A percentile compares a stretch with the other conserved stretches of the same genome.
These are phyloP conservation scores for Pythium apleroticum DNA, from an alignment of 352 stramenopile species.

Conservation along the genomic window DNA sequence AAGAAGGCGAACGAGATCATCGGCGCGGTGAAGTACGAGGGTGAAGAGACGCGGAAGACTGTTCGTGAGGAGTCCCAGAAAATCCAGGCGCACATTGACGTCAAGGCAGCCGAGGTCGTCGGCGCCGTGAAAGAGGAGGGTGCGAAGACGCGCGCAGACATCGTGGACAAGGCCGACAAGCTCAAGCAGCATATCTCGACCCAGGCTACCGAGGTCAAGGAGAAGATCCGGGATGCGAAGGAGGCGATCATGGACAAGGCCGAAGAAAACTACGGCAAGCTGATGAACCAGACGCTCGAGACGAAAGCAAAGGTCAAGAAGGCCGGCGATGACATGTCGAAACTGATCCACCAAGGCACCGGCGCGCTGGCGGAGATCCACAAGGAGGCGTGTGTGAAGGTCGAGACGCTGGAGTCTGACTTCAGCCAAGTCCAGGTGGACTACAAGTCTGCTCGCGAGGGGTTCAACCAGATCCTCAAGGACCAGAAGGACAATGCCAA, in stretches of 20 bases:
- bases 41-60: neutral
- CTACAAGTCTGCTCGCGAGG: too few relatives aligned
- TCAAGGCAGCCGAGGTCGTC: slow-evolving; percentile 10
- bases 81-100: slow-evolving; percentile 11
- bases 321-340: too few relatives aligned
- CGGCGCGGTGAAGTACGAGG: neutral
- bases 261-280: too few relatives aligned
- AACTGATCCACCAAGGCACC: too few relatives aligned
- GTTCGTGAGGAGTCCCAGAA: slow-evolving; percentile 9
- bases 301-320: too few relatives aligned
- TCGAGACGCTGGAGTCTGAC: too few relatives aligned
- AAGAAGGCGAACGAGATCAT: slow-evolving; percentile 4
- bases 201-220: slow-evolving; percentile 8
- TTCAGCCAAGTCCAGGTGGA: too few relatives aligned
- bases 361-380: too few relatives aligned
- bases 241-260: neutral
- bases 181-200: neutral
- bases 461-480: too few relatives aligned
- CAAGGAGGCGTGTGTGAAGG: too few relatives aligned
- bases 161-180: neutral
- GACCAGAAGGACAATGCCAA: too few relatives aligned
- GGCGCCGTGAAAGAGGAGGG: neutral
- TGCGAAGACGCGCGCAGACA: neutral
- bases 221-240: neutral
- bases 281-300: too few relatives aligned